Evolutionary conservation across 306 rosid genomes (phyloP), one percentile per base, ranked within the genome.

Genomic region (Ziziphus jujuba): DNA sequence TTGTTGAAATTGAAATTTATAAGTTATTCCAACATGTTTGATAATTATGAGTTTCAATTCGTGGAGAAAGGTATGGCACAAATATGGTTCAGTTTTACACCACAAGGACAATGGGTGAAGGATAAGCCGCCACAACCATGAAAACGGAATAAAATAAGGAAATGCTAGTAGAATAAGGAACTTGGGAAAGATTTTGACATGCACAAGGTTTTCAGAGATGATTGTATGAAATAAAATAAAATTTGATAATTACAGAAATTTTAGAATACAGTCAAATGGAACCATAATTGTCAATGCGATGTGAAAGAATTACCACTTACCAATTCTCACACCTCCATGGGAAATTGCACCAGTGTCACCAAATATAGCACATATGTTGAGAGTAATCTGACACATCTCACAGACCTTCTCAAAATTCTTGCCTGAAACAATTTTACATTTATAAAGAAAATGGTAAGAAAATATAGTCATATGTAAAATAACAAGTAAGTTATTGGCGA

Each of bases 311-410:
- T 63, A 61, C 35, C 59, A 76, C 98, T 82, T 68, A 89, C 95
- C 96, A 25, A 92, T 82, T 77, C 98, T 85, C 63, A 85, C 92
- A 38, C 98, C 96, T 58, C 92, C 90, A 6, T 82, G 80, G 38
- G 81, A 92, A 63, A 87, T 77, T 9, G 89, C 86, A 65, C 98
- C 96, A 70, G 82, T 79, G 54, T 81, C 89, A 54, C 82, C 87
- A 56, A 70, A 80, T 62, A 87, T 88, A 25, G 90, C 85, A 80
- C 87, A 70, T 75, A 89, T 89, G 65, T 89, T 89, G 53, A 87
- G 82, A 66, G 92, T 84, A 60, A 91, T 87, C 66, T 89, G 79
- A 69, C 95, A 89, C 12, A 85, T 81, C 87, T 92, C 96, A 25
- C 96, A 87, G 54, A 87, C 90, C 79, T 84, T 87, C 81, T 85